Evolutionary conservation across 1,139 yeast genomes (phyloP), one percentile per base, ranked within the genome.

Genomic region (Scheffersomyces quercinus): DNA sequence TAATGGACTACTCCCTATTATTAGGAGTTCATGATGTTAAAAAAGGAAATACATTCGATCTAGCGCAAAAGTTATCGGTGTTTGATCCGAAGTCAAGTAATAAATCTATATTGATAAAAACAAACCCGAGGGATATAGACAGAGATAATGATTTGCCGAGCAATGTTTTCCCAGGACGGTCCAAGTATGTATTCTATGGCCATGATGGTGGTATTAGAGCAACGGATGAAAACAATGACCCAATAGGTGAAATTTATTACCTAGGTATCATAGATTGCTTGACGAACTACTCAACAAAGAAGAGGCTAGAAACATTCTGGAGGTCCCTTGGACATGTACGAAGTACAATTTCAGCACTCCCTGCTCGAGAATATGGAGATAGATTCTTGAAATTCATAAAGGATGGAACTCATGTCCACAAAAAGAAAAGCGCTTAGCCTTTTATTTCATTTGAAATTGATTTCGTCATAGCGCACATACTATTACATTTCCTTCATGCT

Each of bases 201-300:
- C 90, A 84, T 56, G 88, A 87, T 61, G 97, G 97, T 16, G 99
- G 98, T 6, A 82, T 88, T 37, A 72, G 86, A 43, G 85, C 95
- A 1, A 84, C 96, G 0, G 81, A 85, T 56, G 81, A 73, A 40
- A 60, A 76, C 40, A 77, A 88, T 55, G 75, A 79, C 40, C 89
- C 90, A 26, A 62, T 81, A 38, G 74, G 80, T 26, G 82, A 86
- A 46, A 81, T 95, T 11, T 95, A 95, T 65, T 95, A 91, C 59
- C 68, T 95, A 54, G 99, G 99, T 11, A 84, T 95, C 38, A 95
- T 95, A 56, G 99, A 95, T 61, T 91, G 96, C 65, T 71, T 95
- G 51, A 95, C 99, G 0, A 82, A 85, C 47, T 95, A 95, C 60
- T 85, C 90, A 1, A 64, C 85, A 24, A 68, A 82, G 54, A 95